Evolutionary conservation across 768 basidiomycete genomes (phyloP).

Genomic region (Termitomyces sp.): DNA sequence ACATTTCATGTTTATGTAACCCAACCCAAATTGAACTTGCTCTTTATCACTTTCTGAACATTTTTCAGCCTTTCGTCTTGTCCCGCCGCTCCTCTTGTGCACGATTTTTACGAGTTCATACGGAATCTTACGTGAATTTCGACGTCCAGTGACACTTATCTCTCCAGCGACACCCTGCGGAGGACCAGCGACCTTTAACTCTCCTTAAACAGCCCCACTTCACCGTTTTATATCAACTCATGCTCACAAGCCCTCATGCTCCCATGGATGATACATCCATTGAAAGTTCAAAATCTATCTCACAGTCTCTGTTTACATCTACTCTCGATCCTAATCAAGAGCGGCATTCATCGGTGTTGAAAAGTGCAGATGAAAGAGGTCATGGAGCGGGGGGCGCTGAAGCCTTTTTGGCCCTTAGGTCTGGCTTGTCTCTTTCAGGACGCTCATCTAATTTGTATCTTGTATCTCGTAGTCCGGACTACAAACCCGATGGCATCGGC

Average conservation of each 20-base stretch:
- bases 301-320: background rate
- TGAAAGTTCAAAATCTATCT: background rate
- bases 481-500: constrained; percentile 10
- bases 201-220: background rate
- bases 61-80: constrained; percentile 8
- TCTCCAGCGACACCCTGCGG: constrained; percentile 9
- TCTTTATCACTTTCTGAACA: constrained; percentile 15
- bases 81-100: constrained; percentile 4
- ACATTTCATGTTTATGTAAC: constrained; percentile 9
- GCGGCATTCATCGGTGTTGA: constrained; percentile 5
- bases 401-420: constrained; percentile 9
- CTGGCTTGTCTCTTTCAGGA: background rate
- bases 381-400: constrained; percentile 2
- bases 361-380: constrained; percentile 1
- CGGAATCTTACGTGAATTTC: background rate
- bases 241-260: constrained; percentile 6
- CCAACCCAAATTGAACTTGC: constrained; percentile 7
- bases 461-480: constrained; percentile 9
- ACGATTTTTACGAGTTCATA: background rate
- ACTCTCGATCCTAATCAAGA: constrained; percentile 1
- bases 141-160: constrained; percentile 11
- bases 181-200: constrained; percentile 8
- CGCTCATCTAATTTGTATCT: background rate
- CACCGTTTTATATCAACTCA: constrained; percentile 1
- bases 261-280: constrained; percentile 3